Evolutionary conservation across 2,329 filamentous ascomycete species (phyloP).

Genomic region (Aureobasidium sp.): DNA sequence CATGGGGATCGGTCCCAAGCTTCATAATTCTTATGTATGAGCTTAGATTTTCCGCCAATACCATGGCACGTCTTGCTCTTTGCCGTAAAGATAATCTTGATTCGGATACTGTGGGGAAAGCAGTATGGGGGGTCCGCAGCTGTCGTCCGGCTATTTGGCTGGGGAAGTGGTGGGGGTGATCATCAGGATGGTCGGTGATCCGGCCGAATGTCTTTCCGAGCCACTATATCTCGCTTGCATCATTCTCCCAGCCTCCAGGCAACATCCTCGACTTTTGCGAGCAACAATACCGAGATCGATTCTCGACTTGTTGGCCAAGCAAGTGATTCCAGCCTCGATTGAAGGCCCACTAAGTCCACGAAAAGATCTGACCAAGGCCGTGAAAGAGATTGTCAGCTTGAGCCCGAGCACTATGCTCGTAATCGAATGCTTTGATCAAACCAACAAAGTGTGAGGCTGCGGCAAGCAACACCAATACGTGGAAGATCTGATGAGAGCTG

Average conservation of each 20-base stretch:
- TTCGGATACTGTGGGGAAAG: not conserved
- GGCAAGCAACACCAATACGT: slow-evolving; percentile 78
- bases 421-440: slow-evolving; percentile 77
- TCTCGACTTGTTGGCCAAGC: not conserved
- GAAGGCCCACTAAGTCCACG: not conserved
- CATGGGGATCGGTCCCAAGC: not conserved
- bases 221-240: too few relatives aligned
- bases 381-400: not conserved
- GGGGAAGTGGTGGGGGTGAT: not conserved
- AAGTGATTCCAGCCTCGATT: not conserved
- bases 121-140: not conserved
- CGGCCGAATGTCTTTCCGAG: not conserved
- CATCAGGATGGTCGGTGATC: not conserved
- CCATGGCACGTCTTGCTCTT: not conserved
- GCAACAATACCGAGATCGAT: too few relatives aligned
- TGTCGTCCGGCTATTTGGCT: not conserved
- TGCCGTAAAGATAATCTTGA: not conserved
- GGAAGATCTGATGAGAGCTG: slow-evolving; percentile 93
- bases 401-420: slow-evolving; percentile 53
- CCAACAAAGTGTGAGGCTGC: slow-evolving; percentile 75
- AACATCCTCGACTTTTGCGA: too few relatives aligned
- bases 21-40: not conserved
- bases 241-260: too few relatives aligned
- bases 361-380: not conserved
- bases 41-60: slow-evolving; percentile 11